A percentile compares a stretch with the other conserved stretches of the same genome.
phyloP scores from a whole-genome alignment of 2,329 filamentous ascomycete genomes.

The Cladophialophora yegresii region DNA sequence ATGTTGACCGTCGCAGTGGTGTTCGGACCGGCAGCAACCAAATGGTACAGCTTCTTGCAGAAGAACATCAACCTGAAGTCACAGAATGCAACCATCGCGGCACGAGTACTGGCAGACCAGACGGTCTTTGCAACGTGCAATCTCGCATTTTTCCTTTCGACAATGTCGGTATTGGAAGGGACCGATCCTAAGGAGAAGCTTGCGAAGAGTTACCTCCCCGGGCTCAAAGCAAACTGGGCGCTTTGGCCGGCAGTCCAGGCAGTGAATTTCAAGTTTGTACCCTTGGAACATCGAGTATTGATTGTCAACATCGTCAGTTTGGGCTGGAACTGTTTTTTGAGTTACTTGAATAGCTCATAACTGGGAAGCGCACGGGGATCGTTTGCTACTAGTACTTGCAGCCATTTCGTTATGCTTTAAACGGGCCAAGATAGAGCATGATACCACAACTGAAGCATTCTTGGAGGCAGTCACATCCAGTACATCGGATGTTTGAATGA shows the following conservation, averaged over 20 bases:
- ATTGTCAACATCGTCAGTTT: constrained; percentile 81
- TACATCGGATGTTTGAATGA: neutral
- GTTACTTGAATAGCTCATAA: constrained; percentile 55
- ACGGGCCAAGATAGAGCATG: neutral
- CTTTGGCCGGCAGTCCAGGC: constrained; percentile 85
- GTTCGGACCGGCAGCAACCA: constrained; percentile 85
- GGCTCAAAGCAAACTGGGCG: constrained; percentile 80
- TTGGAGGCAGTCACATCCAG: neutral
- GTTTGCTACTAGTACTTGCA: neutral
- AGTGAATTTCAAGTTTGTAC: constrained; percentile 84
- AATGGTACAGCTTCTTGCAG: constrained; percentile 81
- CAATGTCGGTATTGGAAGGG: constrained; percentile 82
- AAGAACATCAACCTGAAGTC: constrained; percentile 66
- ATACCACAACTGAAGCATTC: neutral
- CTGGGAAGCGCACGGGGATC: constrained; percentile 4
- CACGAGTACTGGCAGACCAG: constrained; percentile 80
- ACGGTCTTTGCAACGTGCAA: constrained; percentile 80
- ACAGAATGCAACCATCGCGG: constrained; percentile 68
- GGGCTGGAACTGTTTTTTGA: constrained; percentile 63
- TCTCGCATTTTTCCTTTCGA: constrained; percentile 76
- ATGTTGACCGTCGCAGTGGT: constrained; percentile 55
- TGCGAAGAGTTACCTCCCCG: constrained; percentile 67
- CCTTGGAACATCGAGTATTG: constrained; percentile 77
- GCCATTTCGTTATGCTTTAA: neutral
- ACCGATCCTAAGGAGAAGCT: constrained; percentile 67